Base-by-base conservation (phyloP, 202 grass and related monocot genomes). In the Sporobolus alterniflorus region DNA sequence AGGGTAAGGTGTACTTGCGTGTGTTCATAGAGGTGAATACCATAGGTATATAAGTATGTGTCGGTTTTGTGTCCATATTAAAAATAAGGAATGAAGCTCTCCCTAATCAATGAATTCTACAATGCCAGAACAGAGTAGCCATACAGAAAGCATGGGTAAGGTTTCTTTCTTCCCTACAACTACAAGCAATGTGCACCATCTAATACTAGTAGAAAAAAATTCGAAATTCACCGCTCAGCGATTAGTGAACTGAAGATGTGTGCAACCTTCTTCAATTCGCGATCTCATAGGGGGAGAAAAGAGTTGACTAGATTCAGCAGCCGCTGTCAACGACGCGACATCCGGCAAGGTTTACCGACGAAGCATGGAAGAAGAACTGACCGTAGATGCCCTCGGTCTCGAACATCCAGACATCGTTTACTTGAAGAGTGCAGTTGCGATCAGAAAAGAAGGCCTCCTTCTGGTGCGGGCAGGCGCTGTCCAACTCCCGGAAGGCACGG, bases 401-500 rank as follows among this genome's bases (percentile, higher is more conserved):
- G 1, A 60, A 48, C 11, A 71, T 9, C 0, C 11, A 3, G 46
- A n/a, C 54, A 25, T 44, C 18, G 11, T 0, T 4, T 0, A 83
- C 4, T 22, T 43, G 1, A 17, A 83, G 44, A 17, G 7, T 43
- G 70, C 80, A 83, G 57, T 52, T 54, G 17, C 11, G 1, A 43
- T 28, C 1, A 32, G 2, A 55, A 33, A 52, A 34, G 24, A 0
- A 5, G 18, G 34, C 71, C 6, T 15, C 26, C 63, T 40, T 81
- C 48, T 12, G 13, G 64, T 70, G 49, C 14, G 71, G 64, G 71
- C 78, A 87, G 42, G 0, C 22, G 0, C 4, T 50, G 63, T 87
- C 30, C 51, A 48, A 6, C 34, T 63, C 51, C 9, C 33, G 71
- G 32, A 87, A 87, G 85, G 78, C 85, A 15, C 54, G 32, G 70